A percentile compares a stretch with the other conserved stretches of the same genome.
Conservation (phyloP, 208 protist genomes). For the Vickermania ingenoplastis region DNA sequence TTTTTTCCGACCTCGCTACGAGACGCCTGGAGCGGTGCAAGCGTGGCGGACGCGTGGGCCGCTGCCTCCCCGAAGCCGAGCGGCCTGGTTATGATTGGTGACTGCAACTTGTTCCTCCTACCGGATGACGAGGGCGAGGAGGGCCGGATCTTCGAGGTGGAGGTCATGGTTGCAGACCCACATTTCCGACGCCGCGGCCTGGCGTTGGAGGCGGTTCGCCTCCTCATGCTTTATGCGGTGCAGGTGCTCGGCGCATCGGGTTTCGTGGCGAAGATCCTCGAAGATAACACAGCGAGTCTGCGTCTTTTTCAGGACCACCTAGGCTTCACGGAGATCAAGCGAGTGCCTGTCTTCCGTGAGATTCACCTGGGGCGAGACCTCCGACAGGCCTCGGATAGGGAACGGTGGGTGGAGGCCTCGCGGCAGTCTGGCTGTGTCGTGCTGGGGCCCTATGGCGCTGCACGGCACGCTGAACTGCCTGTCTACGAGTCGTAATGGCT, state of each 20-base stretch:
- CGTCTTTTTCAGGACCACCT: constrained; percentile 63
- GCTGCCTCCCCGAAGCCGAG: too few relatives aligned
- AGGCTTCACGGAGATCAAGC: constrained; percentile 48
- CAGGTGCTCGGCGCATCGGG: constrained; percentile 37
- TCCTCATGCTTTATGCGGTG: constrained; percentile 83
- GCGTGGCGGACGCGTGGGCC: neutral
- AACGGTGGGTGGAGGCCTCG: constrained; percentile 15
- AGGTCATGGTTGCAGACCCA: constrained; percentile 86
- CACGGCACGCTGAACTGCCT: neutral
- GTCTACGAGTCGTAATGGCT: too few relatives aligned
- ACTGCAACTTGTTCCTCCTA: constrained; percentile 87
- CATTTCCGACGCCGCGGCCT: constrained; percentile 53
- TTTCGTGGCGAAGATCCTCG: constrained; percentile 88
- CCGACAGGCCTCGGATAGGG: constrained; percentile 7
- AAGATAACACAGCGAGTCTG: constrained; percentile 61
- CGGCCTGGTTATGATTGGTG: constrained; percentile 73
- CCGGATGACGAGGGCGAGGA: constrained; percentile 11
- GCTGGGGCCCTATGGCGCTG: neutral
- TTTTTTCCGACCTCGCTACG: neutral
- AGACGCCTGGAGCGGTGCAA: neutral
- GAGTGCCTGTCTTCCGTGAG: constrained; percentile 81
- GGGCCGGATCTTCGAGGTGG: constrained; percentile 57
- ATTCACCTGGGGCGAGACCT: constrained; percentile 42
- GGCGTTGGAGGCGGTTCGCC: constrained; percentile 55
- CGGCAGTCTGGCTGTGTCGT: constrained; percentile 9